phyloP scores from a whole-genome alignment of 306 rosid genomes.

The Malus fusca region DNA sequence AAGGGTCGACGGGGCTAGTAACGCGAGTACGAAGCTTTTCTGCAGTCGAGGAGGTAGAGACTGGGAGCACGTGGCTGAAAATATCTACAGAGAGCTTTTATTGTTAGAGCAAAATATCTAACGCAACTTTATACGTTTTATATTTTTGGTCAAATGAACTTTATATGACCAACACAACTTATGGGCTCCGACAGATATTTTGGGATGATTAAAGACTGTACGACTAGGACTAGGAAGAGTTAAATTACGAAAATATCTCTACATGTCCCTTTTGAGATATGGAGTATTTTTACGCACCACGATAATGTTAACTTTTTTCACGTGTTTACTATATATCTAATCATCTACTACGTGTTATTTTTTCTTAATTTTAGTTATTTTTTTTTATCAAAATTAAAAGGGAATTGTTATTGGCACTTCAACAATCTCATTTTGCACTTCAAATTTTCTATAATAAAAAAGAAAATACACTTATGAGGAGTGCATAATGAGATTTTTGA shows the following conservation, averaged over 20 bases:
- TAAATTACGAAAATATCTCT: not conserved
- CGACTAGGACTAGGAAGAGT: not conserved
- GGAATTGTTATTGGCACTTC: too few relatives aligned
- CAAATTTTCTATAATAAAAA: too few relatives aligned
- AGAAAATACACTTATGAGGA: too few relatives aligned
- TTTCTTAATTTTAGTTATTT: too few relatives aligned
- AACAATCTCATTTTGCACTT: too few relatives aligned
- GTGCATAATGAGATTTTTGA: too few relatives aligned
- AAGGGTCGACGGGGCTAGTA: not conserved
- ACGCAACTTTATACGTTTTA: not conserved
- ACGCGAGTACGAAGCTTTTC: not conserved
- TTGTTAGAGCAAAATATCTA: not conserved
- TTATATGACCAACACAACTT: not conserved
- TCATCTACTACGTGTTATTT: fast-evolving
- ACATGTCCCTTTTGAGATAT: not conserved
- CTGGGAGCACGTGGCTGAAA: not conserved
- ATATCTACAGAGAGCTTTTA: not conserved
- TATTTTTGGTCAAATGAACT: not conserved
- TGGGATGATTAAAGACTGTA: not conserved
- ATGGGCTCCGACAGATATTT: not conserved
- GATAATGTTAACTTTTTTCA: too few relatives aligned
- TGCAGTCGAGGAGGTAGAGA: not conserved
- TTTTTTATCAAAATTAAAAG: too few relatives aligned
- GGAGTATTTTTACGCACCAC: too few relatives aligned
- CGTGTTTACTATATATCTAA: too few relatives aligned